A percentile compares a stretch with the other conserved stretches of the same genome.
These are phyloP conservation scores for Colletotrichum spaethianum DNA, from an alignment of 2,329 filamentous ascomycete genomes.

Conservation along the genomic window DNA sequence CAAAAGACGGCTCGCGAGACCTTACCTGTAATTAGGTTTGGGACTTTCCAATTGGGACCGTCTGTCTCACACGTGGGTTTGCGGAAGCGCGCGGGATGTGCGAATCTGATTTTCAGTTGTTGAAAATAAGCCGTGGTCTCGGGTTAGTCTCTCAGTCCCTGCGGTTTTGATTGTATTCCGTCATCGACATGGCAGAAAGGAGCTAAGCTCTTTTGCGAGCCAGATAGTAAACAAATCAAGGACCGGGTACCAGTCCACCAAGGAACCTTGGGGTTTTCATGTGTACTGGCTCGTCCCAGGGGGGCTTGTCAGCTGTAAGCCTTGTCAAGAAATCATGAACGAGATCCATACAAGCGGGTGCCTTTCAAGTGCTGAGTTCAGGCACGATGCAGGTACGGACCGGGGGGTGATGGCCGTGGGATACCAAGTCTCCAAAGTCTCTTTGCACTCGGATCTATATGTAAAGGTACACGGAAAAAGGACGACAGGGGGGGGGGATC, in stretches of 20 bases:
- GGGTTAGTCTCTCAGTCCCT: neutral
- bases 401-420: neutral
- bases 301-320: neutral
- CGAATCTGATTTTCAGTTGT: neutral
- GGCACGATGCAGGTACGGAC: neutral
- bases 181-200: neutral
- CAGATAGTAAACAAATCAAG: neutral
- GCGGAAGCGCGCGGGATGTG: neutral
- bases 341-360: conserved; percentile 11
- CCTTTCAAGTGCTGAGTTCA: neutral
- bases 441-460: neutral
- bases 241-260: too few relatives aligned
- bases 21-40: neutral
- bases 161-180: neutral
- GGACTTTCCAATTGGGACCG: neutral
- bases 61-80: neutral
- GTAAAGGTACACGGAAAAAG: neutral
- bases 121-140: neutral
- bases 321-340: neutral
- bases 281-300: neutral
- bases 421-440: neutral
- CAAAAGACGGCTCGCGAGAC: neutral
- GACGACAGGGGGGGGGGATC: conserved; percentile 15
- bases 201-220: neutral
- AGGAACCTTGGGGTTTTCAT: neutral